A percentile compares a stretch with the other conserved stretches of the same genome.
These are phyloP conservation scores for Bullera alba DNA, from an alignment of 768 basidiomycete genomes.

Conservation along the genomic window DNA sequence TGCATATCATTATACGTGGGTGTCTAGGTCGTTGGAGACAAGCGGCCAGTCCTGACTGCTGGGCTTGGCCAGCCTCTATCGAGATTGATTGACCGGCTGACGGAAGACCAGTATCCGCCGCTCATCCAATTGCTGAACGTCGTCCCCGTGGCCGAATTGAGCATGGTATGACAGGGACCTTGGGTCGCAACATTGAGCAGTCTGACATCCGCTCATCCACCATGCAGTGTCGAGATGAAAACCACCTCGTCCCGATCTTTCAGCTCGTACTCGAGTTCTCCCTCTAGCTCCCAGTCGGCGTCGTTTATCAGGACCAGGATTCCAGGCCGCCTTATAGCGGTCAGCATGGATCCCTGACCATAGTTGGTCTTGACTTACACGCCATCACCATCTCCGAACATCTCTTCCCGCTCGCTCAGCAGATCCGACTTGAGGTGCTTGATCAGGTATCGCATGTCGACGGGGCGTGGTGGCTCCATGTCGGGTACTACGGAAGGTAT, in stretches of 20 bases:
- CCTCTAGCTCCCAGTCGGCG: conserved; percentile 96
- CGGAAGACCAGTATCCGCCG: too few relatives aligned
- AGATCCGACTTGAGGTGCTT: conserved; percentile 67
- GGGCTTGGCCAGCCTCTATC: too few relatives aligned
- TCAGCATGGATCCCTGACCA: too few relatives aligned
- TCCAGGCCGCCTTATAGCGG: conserved; percentile 71
- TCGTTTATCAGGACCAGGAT: conserved; percentile 96
- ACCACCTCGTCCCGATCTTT: conserved; percentile 79
- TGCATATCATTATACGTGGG: too few relatives aligned
- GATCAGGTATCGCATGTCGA: conserved; percentile 70
- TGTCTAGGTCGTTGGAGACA: too few relatives aligned
- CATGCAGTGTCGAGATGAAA: conserved; percentile 93
- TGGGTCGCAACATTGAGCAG: background rate
- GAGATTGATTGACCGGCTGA: too few relatives aligned
- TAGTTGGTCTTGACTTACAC: conserved; percentile 56
- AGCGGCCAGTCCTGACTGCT: too few relatives aligned
- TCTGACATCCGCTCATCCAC: conserved; percentile 54
- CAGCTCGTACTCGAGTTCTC: conserved; percentile 77
- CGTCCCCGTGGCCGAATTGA: too few relatives aligned
- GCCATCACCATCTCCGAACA: conserved; percentile 79
- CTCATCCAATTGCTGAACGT: too few relatives aligned
- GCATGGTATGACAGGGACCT: background rate
- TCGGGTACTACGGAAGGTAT: conserved; percentile 22
- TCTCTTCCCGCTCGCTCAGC: conserved; percentile 73
- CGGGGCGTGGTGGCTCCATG: conserved; percentile 36